Percentiles rank a stretch among this genome's conserved stretches.
Evolutionary conservation across 108 stramenopile genomes (phyloP).

Genomic region (Hondaea fermentalgiana): DNA sequence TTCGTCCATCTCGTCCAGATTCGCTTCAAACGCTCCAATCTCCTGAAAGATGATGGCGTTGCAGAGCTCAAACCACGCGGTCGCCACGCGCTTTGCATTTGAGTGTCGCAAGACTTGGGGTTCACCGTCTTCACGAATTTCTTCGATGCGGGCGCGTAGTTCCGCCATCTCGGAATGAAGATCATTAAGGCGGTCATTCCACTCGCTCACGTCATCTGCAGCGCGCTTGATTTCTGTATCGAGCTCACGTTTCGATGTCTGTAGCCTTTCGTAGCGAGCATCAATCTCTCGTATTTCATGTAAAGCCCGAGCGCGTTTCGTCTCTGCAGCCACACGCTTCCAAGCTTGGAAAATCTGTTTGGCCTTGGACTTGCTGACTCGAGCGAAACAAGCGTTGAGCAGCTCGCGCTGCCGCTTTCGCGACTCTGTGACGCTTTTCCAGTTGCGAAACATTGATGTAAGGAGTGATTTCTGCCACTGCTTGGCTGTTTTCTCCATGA

Average conservation of each 20-base stretch:
- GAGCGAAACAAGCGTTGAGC: neutral
- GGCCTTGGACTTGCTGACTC: neutral
- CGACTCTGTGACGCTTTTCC: neutral
- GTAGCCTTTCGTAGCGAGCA: neutral
- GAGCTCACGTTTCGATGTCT: neutral
- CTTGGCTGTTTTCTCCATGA: neutral
- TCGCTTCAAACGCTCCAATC: neutral
- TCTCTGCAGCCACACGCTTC: neutral
- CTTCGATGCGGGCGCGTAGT: neutral
- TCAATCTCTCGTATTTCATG: neutral
- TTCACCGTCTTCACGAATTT: neutral
- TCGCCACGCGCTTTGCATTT: neutral
- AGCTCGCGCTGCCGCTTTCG: slow-evolving; percentile 1
- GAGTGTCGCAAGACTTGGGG: neutral
- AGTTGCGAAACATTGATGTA: neutral
- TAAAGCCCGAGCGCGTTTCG: neutral
- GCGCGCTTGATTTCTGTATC: neutral
- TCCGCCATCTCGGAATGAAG: neutral
- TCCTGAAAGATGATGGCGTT: neutral
- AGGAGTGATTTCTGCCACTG: neutral
- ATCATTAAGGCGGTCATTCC: neutral
- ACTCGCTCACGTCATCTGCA: neutral
- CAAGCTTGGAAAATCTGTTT: neutral
- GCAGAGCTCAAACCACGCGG: neutral
- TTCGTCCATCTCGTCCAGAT: neutral